Conservation (phyloP, 176 grass and related monocot genomes). For the Hordeum marinum region DNA sequence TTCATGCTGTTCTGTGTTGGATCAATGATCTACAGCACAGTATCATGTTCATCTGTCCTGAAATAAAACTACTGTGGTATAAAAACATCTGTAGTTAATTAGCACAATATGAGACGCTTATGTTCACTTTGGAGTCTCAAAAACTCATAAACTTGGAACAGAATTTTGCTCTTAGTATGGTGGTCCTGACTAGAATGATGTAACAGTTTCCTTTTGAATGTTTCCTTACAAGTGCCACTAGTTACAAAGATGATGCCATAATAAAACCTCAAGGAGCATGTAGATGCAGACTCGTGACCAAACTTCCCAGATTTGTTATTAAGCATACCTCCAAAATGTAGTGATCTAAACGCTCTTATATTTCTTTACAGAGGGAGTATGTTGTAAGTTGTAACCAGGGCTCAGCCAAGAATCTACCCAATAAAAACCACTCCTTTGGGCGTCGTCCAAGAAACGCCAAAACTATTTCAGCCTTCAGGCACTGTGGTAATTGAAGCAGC, state of each 20-base stretch:
- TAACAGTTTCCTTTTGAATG: neutral
- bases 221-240: neutral
- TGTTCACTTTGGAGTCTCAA: neutral
- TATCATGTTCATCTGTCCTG: neutral
- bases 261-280: neutral
- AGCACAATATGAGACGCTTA: slow-evolving; percentile 1
- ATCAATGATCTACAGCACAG: slow-evolving; percentile 14
- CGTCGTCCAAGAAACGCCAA: neutral
- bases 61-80: neutral
- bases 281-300: neutral
- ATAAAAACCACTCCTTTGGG: neutral
- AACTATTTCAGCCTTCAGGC: neutral
- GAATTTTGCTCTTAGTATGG: neutral
- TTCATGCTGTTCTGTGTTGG: neutral
- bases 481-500: no score
- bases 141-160: neutral
- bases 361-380: no score
- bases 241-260: neutral
- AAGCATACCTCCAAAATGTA: neutral
- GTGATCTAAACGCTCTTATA: no score
- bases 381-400: neutral
- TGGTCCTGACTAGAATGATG: neutral
- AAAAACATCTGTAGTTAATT: neutral
- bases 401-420: neutral
- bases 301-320: neutral